Evolutionary conservation across 2,329 filamentous ascomycete genomes (phyloP), one percentile per base, ranked within the genome.

Genomic region (Exophiala spinifera): DNA sequence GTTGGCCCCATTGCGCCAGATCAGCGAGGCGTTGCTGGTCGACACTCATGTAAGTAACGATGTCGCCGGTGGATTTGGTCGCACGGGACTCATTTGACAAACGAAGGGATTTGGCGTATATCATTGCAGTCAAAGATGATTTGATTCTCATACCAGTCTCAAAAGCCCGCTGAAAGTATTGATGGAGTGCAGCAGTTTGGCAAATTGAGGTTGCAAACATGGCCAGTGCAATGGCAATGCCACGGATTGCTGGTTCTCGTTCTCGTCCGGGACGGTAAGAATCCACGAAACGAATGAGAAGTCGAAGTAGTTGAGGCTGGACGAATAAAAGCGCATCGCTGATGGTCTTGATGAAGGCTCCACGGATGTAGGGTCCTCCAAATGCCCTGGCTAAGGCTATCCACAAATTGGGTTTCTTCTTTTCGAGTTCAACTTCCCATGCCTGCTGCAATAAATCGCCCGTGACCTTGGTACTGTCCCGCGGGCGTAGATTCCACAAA

Each of bases 31-130:
- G 87, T 72, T 99, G 94, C 13, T 92, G 92, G 69, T 99, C 94
- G 8, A 99, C 92, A 43, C 95, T 94, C 92, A 99, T 99, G 73
- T 96, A 94, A 69, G 99, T 99, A 69, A 99, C 94, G 66, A 99
- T 97, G 66, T 99, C 95, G 53, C 94, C 94, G 0, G 94, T 99
- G 0, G 89, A 89, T 74, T 97, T 96, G 42, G 85, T 74, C 1
- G 91, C 82, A 50, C 92, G 84, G 7, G 94, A 94, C 73, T 99
- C 94, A 65, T 95, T 97, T 4, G 92, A 97, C 15, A 99, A 78
- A 60, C 84, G 86, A 59, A 97, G 79, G 0, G 91, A 88, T 74
- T 99, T 99, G 55, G 86, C 82, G 71, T 99, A 99, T 61, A 99
- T 97, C 54, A 91, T 83, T 1, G 92, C 88, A 5, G 89, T 92